phyloP scores from a whole-genome alignment of 257 asterid species.

The Apocynum venetum region DNA sequence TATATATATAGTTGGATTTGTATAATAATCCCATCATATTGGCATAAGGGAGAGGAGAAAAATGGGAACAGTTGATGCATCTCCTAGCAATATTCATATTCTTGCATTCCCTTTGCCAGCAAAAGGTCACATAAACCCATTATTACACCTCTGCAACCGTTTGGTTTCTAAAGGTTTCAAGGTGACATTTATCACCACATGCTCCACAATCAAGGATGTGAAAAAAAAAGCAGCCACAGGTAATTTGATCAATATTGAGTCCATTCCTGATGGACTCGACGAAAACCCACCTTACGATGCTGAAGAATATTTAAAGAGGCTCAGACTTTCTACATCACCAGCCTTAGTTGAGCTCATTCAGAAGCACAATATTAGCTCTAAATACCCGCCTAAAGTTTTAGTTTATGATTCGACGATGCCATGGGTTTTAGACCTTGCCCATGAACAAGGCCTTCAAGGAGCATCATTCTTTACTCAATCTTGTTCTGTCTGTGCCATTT shows the following conservation, averaged over 20 bases:
- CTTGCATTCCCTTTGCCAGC: constrained; percentile 37
- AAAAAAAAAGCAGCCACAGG: background rate
- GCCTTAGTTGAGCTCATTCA: constrained; percentile 21
- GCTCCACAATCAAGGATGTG: constrained; percentile 7
- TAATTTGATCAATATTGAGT: constrained; percentile 9
- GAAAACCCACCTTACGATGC: background rate
- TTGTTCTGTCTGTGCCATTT: constrained; percentile 19
- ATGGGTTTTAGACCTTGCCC: constrained; percentile 20
- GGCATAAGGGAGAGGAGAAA: background rate
- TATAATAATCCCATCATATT: too few species aligned
- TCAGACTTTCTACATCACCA: background rate
- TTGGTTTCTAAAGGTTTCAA: constrained; percentile 26
- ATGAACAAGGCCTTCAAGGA: constrained; percentile 12
- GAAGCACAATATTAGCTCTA: background rate
- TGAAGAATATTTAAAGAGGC: constrained; percentile 11
- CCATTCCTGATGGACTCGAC: constrained; percentile 33
- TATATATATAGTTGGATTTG: background rate
- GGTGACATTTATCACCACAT: constrained; percentile 29
- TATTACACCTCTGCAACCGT: constrained; percentile 27
- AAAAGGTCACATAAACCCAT: constrained; percentile 49
- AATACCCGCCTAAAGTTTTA: constrained; percentile 3
- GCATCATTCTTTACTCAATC: constrained; percentile 31
- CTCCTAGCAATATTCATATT: constrained; percentile 21
- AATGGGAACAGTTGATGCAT: background rate
- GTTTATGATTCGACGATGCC: constrained; percentile 17